Base-by-base conservation (phyloP, 2,329 filamentous ascomycete species). In the Trichoderma semiorbis region DNA sequence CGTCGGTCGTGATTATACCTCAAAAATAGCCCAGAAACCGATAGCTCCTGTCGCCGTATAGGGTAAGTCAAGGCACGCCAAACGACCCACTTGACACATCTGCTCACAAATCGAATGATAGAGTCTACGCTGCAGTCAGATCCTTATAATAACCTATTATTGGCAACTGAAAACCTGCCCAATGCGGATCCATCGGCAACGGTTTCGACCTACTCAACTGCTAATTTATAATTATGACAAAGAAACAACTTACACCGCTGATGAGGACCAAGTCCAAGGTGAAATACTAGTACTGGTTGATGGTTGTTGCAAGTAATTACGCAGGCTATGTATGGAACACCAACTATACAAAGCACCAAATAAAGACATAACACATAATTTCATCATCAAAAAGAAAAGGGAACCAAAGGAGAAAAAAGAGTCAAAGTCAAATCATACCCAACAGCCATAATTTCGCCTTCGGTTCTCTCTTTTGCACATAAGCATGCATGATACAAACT, bases 41-140 rank as follows among this genome's bases (percentile, higher is more conserved):
- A n/a, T n/a, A n/a, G 16, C 5, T 1, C 5, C 36, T 2, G 7
- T 62, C 57, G 39, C n/a, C 47, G 28, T 69, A 34, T 21, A 61
- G 66, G 66, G 39, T 69, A 69, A n/a, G 63, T 58, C 18, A 30
- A 34, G 47, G 26, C 36, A 43, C 21, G 18, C 28, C 55, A 32
- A 30, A 32, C 21, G 26, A n/a, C 47, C 68, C 68, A 64, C 68
- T 64, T 21, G 32, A 3, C n/a, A 24, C 68, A n/a, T 26, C 6
- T 60, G 65, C 53, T 68, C 55, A 53, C 36, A 69, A 69, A 62
- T 61, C 39, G 36, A 30, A 26, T 47, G 24, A n/a, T 24, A 36
- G 24, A 30, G 11, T 68, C 18, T 21, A 28, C 26, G 65, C 63
- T 65, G 65, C 53, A 68, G 65, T 68, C 65, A 69, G 66, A 69